Percentiles rank a stretch among this genome's conserved stretches.
These are phyloP conservation scores for Aureobasidium subglaciale DNA, from an alignment of 2,329 filamentous ascomycete genomes.

Conservation along the genomic window DNA sequence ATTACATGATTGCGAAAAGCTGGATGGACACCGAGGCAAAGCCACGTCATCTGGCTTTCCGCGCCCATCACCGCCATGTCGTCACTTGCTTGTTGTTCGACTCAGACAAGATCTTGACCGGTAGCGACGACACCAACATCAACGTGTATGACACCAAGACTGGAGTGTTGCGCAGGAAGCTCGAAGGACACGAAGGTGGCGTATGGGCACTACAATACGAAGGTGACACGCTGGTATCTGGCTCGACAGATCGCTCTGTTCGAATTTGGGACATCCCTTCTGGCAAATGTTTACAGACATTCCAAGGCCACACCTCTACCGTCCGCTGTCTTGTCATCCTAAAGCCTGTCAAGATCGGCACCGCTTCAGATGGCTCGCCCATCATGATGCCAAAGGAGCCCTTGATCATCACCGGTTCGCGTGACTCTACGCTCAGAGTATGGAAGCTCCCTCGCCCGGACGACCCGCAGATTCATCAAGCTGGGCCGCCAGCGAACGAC, in stretches of 20 bases:
- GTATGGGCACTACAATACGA: conserved; percentile 98
- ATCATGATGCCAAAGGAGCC: conserved; percentile 92
- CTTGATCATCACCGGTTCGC: conserved; percentile 92
- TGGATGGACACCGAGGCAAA: conserved; percentile 82
- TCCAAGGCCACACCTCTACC: conserved; percentile 95
- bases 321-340: conserved; percentile 93
- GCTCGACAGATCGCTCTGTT: conserved; percentile 93
- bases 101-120: conserved; percentile 94
- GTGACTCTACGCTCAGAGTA: conserved; percentile 86
- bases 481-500: conserved; percentile 63
- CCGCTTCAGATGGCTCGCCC: conserved; percentile 60
- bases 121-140: conserved; percentile 94
- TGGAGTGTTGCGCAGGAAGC: conserved; percentile 70
- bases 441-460: conserved; percentile 85
- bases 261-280: conserved; percentile 98
- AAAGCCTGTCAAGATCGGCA: conserved; percentile 73
- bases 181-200: conserved; percentile 91
- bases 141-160: conserved; percentile 98
- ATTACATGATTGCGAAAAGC: conserved; percentile 80
- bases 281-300: conserved; percentile 87
- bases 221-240: conserved; percentile 89
- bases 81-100: conserved; percentile 98
- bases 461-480: conserved; percentile 72
- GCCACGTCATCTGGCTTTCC: conserved; percentile 87
- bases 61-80: conserved; percentile 92